Evolutionary conservation across 352 stramenopile species (phyloP).

Genomic region (Phytophthora pseudosyringae): DNA sequence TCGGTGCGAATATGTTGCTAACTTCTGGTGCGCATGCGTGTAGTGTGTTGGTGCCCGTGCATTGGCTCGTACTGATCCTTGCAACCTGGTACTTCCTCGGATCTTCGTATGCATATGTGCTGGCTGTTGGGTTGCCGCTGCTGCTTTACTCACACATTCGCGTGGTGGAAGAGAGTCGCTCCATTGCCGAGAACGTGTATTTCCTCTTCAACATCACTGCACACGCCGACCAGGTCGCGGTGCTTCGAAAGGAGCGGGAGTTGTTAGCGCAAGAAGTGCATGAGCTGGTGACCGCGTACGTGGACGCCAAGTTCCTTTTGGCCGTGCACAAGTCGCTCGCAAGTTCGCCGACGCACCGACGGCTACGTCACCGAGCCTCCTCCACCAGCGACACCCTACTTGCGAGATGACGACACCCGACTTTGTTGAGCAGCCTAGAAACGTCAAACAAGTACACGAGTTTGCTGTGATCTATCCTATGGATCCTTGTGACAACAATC

Average conservation of each 20-base stretch:
- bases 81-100: constrained; percentile 60
- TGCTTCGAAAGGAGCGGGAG: constrained; percentile 61
- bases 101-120: constrained; percentile 60
- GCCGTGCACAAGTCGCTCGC: constrained; percentile 60
- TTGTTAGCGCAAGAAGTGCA: constrained; percentile 63
- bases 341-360: constrained; percentile 40
- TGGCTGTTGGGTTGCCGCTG: constrained; percentile 63
- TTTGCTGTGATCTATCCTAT: constrained; percentile 7
- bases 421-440: constrained; percentile 16
- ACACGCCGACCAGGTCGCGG: constrained; percentile 61
- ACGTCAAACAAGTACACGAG: constrained; percentile 16
- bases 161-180: constrained; percentile 77
- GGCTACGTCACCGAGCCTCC: constrained; percentile 45
- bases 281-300: constrained; percentile 55
- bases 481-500: constrained; percentile 8
- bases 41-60: constrained; percentile 69
- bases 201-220: constrained; percentile 80
- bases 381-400: constrained; percentile 56
- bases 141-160: constrained; percentile 83
- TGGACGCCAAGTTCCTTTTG: constrained; percentile 64
- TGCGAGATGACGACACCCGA: constrained; percentile 21
- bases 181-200: constrained; percentile 77
- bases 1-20: constrained; percentile 4
- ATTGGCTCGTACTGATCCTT: constrained; percentile 73
- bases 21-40: constrained; percentile 13